A percentile compares a stretch with the other conserved stretches of the same genome.
These are phyloP conservation scores for Tetrapisispora iriomotensis DNA, from an alignment of 805 yeast species.

Conservation along the genomic window DNA sequence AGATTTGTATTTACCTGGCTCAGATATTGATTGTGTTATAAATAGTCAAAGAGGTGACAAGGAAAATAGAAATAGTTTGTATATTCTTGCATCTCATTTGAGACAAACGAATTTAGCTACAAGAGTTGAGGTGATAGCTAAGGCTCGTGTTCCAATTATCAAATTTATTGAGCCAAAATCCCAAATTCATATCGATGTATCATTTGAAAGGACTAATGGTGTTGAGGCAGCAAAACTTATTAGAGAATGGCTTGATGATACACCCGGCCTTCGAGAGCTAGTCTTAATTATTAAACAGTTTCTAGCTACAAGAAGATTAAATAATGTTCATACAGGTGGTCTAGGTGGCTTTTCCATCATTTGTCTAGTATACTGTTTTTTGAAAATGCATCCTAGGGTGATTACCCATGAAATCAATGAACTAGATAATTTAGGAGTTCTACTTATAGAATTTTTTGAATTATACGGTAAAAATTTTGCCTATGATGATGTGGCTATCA, in stretches of 20 bases:
- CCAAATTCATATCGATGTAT: constrained; percentile 72
- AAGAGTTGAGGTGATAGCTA: constrained; percentile 74
- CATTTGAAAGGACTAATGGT: constrained; percentile 81
- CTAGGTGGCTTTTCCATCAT: constrained; percentile 92
- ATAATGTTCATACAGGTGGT: constrained; percentile 88
- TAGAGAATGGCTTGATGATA: constrained; percentile 57
- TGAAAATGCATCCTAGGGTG: constrained; percentile 70
- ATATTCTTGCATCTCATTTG: constrained; percentile 61
- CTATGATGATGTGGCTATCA: constrained; percentile 66
- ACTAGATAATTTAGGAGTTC: constrained; percentile 69
- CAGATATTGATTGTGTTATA: constrained; percentile 91
- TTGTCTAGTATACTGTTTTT: constrained; percentile 70
- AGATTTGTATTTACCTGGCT: constrained; percentile 84
- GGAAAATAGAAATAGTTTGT: constrained; percentile 56
- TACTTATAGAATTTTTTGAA: constrained; percentile 86
- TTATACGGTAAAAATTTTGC: constrained; percentile 85
- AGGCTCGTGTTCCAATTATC: constrained; percentile 89
- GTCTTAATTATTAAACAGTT: constrained; percentile 81
- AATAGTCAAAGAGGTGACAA: constrained; percentile 49
- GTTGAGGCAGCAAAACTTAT: constrained; percentile 73
- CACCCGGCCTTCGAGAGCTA: constrained; percentile 75
- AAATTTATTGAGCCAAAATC: constrained; percentile 72
- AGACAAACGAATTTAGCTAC: constrained; percentile 53
- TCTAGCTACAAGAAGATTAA: constrained; percentile 62
- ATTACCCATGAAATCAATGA: constrained; percentile 57